Percentiles rank a stretch among this genome's conserved stretches.
Conservation (phyloP, 345 rosid species). For the Rhodamnia argentea region DNA sequence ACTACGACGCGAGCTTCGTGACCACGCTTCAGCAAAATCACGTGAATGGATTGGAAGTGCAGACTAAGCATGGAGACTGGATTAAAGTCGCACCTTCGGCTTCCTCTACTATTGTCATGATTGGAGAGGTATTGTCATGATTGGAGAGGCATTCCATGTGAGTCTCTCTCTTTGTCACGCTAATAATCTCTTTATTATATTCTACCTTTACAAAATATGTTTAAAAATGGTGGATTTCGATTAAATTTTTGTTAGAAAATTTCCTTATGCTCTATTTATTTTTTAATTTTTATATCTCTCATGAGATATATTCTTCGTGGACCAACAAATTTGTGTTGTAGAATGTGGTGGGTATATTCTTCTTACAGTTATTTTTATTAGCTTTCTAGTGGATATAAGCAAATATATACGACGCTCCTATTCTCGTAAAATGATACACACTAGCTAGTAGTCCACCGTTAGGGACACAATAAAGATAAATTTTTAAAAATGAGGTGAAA, state of each 20-base stretch:
- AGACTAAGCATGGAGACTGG: slow-evolving; percentile 2
- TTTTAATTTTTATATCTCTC: background rate
- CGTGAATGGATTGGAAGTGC: slow-evolving; percentile 3
- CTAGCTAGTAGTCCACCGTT: too few relatives aligned
- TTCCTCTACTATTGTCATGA: slow-evolving; percentile 1
- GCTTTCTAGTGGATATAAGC: background rate
- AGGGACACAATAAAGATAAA: background rate
- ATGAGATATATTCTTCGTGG: background rate
- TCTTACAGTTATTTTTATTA: background rate
- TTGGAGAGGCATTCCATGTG: slow-evolving; percentile 6
- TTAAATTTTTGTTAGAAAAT: background rate
- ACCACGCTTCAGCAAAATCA: slow-evolving; percentile 4
- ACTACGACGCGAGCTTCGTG: background rate
- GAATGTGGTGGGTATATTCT: background rate
- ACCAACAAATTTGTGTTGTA: background rate
- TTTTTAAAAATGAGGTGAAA: background rate
- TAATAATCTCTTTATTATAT: background rate
- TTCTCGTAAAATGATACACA: too few relatives aligned
- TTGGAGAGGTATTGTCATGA: slow-evolving; percentile 7
- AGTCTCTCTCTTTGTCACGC: background rate
- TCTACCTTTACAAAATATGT: background rate
- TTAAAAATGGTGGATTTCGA: background rate
- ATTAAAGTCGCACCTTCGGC: background rate
- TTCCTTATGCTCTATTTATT: background rate
- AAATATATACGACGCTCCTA: too few relatives aligned